phyloP scores from a whole-genome alignment of 441 rosid genomes.

The Raphanus hybrid region DNA sequence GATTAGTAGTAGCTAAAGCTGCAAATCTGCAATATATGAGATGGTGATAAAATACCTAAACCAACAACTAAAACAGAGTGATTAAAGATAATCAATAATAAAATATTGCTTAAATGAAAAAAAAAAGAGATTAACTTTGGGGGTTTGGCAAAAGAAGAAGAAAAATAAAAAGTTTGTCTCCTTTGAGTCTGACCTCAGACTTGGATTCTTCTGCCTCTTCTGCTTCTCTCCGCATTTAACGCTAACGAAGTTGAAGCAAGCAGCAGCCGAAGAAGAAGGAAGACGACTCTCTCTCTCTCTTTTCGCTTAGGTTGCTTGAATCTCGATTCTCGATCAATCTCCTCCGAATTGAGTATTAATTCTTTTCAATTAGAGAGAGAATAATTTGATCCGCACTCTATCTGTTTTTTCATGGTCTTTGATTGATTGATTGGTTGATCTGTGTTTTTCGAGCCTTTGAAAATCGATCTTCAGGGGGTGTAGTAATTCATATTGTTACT shows the following conservation, averaged over 20 bases:
- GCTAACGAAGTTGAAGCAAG: conserved; percentile 26
- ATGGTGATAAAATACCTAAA: conserved; percentile 1
- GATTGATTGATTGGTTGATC: conserved; percentile 5
- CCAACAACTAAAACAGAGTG: conserved; percentile 5
- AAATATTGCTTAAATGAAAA: too few relatives aligned
- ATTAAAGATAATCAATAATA: too few relatives aligned
- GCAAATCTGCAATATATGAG: background rate
- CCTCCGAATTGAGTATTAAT: background rate
- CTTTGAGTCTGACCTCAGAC: background rate
- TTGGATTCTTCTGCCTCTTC: conserved; percentile 1
- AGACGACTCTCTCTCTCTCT: conserved; percentile 9
- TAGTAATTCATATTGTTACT: background rate
- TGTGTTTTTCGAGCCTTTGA: conserved; percentile 4
- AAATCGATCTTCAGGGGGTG: background rate
- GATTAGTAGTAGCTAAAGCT: background rate
- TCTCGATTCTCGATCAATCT: conserved; percentile 16
- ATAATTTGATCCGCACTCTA: conserved; percentile 5
- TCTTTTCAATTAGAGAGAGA: background rate
- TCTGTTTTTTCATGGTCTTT: background rate
- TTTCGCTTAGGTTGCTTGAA: background rate
- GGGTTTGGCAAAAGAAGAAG: conserved; percentile 1
- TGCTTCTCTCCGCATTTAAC: conserved; percentile 28
- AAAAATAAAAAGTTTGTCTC: background rate
- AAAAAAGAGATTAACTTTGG: conserved; percentile 10
- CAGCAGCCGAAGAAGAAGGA: background rate